A percentile compares a stretch with the other conserved stretches of the same genome.
phyloP scores from a whole-genome alignment of 2,329 filamentous ascomycete genomes.

The Penicillium sp. region DNA sequence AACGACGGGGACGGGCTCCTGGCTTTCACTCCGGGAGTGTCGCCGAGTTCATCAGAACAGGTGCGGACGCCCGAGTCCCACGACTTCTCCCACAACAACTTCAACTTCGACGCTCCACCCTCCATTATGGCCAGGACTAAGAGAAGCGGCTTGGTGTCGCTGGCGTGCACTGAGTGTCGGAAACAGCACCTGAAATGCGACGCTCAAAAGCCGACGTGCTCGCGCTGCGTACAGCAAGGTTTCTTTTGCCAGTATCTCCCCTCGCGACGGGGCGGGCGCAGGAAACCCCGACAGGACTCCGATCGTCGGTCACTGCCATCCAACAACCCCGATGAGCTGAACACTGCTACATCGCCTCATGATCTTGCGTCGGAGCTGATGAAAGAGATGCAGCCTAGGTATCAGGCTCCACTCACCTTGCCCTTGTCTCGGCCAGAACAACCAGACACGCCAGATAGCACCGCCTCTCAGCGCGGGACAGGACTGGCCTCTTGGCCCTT shows the following conservation, averaged over 20 bases:
- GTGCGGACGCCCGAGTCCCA: not conserved
- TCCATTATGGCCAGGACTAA: slow-evolving; percentile 28
- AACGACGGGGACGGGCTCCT: not conserved
- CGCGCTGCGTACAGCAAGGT: slow-evolving; percentile 62
- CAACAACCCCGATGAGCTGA: slow-evolving; percentile 15
- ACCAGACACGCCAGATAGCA: slow-evolving; percentile 27
- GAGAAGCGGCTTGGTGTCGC: slow-evolving; percentile 38
- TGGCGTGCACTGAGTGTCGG: slow-evolving; percentile 52
- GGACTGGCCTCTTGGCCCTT: slow-evolving; percentile 28
- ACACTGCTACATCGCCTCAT: slow-evolving; percentile 16
- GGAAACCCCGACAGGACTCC: slow-evolving; percentile 35
- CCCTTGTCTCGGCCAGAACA: slow-evolving; percentile 12
- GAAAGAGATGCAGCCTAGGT: slow-evolving; percentile 9
- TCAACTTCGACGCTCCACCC: not conserved
- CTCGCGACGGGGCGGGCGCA: slow-evolving; percentile 65
- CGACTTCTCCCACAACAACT: not conserved
- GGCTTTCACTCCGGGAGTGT: not conserved
- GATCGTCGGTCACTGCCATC: slow-evolving; percentile 19
- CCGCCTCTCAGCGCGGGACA: slow-evolving; percentile 24
- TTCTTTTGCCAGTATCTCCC: slow-evolving; percentile 69
- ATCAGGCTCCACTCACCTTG: slow-evolving; percentile 15
- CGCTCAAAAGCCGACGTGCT: slow-evolving; percentile 65
- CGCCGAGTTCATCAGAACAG: not conserved
- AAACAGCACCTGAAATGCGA: slow-evolving; percentile 74
- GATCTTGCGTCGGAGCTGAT: not conserved